These are phyloP conservation scores for Melampsora occidentalis DNA, from an alignment of 1,284 basidiomycete genomes.

Conservation along the genomic window DNA sequence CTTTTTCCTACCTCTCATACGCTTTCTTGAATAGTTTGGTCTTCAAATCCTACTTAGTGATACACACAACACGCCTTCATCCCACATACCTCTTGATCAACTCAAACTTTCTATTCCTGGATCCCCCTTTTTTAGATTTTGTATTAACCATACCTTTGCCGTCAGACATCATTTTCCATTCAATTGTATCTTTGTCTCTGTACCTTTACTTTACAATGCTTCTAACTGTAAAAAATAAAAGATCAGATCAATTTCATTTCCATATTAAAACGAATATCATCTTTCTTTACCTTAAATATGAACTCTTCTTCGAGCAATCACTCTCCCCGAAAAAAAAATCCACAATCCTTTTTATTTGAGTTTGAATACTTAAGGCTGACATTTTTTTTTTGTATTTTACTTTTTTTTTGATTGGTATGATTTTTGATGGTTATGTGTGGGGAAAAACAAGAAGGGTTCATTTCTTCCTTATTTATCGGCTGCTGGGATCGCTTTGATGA, in stretches of 20 bases:
- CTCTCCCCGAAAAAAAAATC: no score
- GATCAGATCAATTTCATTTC: neutral
- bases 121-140: no score
- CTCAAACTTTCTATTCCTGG: no score
- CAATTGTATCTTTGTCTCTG: conserved; percentile 4
- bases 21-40: neutral
- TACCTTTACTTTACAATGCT: neutral
- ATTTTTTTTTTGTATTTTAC: neutral
- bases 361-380: neutral
- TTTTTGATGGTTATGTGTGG: neutral
- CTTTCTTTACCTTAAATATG: neutral
- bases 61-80: no score
- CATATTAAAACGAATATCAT: no score
- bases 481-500: conserved; percentile 26
- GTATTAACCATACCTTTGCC: neutral
- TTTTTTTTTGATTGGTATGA: no score
- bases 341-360: neutral
- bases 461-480: conserved; percentile 19
- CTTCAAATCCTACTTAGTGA: neutral
- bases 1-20: neutral
- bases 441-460: neutral
- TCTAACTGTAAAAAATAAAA: neutral
- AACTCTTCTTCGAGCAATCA: no score
- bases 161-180: neutral
- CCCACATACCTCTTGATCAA: no score